Evolutionary conservation across 2,329 filamentous ascomycete species (phyloP), one percentile per base, ranked within the genome.

Genomic region (Diaporthe ampelina): DNA sequence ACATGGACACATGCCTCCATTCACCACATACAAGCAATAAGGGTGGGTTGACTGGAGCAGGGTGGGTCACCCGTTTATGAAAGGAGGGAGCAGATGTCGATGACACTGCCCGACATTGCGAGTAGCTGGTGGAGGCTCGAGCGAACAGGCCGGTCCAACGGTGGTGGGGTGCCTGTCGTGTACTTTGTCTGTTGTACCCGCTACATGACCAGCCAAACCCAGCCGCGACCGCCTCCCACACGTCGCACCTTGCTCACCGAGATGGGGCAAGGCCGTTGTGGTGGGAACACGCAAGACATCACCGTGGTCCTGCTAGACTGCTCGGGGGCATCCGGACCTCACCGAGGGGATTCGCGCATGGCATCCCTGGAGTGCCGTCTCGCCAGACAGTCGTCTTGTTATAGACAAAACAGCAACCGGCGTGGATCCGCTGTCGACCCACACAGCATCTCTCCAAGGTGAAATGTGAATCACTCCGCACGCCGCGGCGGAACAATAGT

Each of bases 131-230:
- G 69, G 57, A 61, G 57, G 56, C 57, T 71, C 56, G 57, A 61
- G 69, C 68, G 68, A 52, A 29, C 54, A 43, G 37, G 54, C 68
- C 26, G 40, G 43, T 37, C 29, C 68, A 71, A 71, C 68, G 68
- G 54, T 71, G 68, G 68, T 71, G 68, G 68, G n/a, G n/a, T n/a
- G 32, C 13, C 19, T 11, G 43, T n/a, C 45, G 45, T 52, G 3
- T 67, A 67, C 61, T n/a, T 67, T 35, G 29, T 7, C 11, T n/a
- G 1, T 21, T 67, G 68, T 70, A 70, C 40, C 11, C 8, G 35
- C 2, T 70, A 61, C 68, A 26, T 59, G 29, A 24, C 26, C 45
- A 26, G 26, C 15, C 50, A 29, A 37, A 21, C 13, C 54, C n/a
- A 48, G 54, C 37, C 43, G 40, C 24, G 26, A 32, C 52, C 26